Evolutionary conservation across 2,329 filamentous ascomycete genomes (phyloP), one percentile per base, ranked within the genome.

Genomic region (Exophiala alcalophila): DNA sequence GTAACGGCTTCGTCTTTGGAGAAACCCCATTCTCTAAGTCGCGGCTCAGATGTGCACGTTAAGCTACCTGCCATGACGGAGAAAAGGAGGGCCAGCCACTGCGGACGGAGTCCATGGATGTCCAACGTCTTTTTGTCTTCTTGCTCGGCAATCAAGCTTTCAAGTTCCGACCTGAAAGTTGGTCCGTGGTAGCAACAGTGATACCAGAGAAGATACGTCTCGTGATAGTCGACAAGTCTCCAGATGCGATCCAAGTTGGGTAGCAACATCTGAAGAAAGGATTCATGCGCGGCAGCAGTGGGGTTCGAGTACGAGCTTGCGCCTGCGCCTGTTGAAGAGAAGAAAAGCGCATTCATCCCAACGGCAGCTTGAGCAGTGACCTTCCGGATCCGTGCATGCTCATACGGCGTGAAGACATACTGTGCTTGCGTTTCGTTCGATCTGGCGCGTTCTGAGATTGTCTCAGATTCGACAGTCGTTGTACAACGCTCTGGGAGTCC

Each of bases 1-100:
- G 57, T 61, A 2, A 61, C 52, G 30, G 68, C 65, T 25, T 74
- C 71, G 1, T 59, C 50, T 26, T 63, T 58, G 0, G 60, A 56
- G 40, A 70, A 73, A 3, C 71, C 71, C 72, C 71, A 75, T 3
- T 73, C 47, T 16, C 26, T 12, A 3, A 47, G 38, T 35, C 28
- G 21, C 4, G 29, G 28, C 9, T 49, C 42, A 11, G 44, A 20
- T 8, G 46, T 43, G 40, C 52, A 49, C 1, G 44, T 44, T 15
- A 56, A 42, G 35, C 47, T 55, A 10, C 40, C 52, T 5, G 54
- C 49, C 42, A 56, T 49, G 21, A 55, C 49, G 4, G 53, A 38
- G 36, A 57, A 54, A 11, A 57, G 50, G 3, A 57, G 42, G 7
- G 48, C 52, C 15, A 50, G 33, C 50, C 49, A 55, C 40, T 45